Base-by-base conservation (phyloP, 2,329 filamentous ascomycete genomes). In the Xylariaceae sp. region DNA sequence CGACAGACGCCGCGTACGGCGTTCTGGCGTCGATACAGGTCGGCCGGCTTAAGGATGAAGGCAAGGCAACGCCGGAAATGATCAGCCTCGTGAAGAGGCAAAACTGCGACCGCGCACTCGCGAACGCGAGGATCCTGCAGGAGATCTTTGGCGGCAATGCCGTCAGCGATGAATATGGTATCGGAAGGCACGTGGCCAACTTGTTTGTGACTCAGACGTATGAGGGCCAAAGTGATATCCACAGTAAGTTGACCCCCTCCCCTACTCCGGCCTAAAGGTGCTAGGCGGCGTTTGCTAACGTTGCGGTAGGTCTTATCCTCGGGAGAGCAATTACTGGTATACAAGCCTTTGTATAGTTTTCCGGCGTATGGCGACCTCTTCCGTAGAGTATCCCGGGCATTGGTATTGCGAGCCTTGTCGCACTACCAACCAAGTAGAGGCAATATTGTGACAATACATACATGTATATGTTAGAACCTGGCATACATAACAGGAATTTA, bases 61-160 rank as follows among this genome's bases (percentile, higher is more conserved):
- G 93, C 61, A 90, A 91, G 74, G 86, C 84, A 20, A 87, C 89
- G 2, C 93, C 95, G 6, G 95, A 99, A 79, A 98, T 98, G 93
- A 96, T 99, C 68, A 87, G 84, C 72, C 84, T 99, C 90, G 87
- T 98, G 71, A 99, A 99, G 83, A 83, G 95, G 65, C 93, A 98
- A 78, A 99, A 99, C 75, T 99, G 95, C 74, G 95, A 99, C 75
- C 81, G 88, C 50, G 95, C 95, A 16, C 78, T 99, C 67, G 78
- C 84, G 26, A 92, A 93, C 64, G 87, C 92, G 19, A 83, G 95
- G 63, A 79, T 82, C 70, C 79, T 99, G 59, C 95, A 99, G 75
- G 95, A 99, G 78, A 85, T 99, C 20, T 97, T 99, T 77, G 95
- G 95, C 55, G 95, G 95, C 26, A 99, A 99, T 71, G 95, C 95